Percentiles rank a stretch among this genome's conserved stretches.
Evolutionary conservation across 2,329 filamentous ascomycete genomes (phyloP).

Genomic region (Aspergillus piperis): DNA sequence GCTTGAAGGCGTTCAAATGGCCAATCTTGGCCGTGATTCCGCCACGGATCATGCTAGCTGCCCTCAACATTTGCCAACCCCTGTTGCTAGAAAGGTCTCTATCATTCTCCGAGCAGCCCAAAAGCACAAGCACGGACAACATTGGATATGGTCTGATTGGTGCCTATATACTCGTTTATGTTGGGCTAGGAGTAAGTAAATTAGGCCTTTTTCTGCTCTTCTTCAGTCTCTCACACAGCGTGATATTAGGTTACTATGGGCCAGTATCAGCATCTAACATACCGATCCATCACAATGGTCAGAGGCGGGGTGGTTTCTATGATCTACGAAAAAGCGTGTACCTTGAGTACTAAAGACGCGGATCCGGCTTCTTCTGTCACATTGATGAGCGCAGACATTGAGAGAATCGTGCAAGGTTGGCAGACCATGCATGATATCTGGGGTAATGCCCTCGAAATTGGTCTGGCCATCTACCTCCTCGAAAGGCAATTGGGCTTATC

Average conservation of each 20-base stretch:
- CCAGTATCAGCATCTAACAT: conserved; percentile 45
- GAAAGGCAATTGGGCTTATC: conserved; percentile 46
- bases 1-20: conserved; percentile 36
- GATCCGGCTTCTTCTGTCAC: conserved; percentile 44
- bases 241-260: conserved; percentile 39
- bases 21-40: conserved; percentile 35
- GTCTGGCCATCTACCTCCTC: conserved; percentile 48
- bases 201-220: background rate
- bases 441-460: conserved; percentile 48
- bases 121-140: conserved; percentile 31
- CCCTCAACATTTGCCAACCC: conserved; percentile 41
- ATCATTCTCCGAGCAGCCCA: conserved; percentile 32
- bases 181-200: conserved; percentile 43
- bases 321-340: conserved; percentile 51
- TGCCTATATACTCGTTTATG: conserved; percentile 47
- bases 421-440: conserved; percentile 49
- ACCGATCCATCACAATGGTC: conserved; percentile 47
- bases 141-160: conserved; percentile 48
- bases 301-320: conserved; percentile 50
- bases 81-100: conserved; percentile 42
- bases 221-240: background rate
- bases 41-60: conserved; percentile 38
- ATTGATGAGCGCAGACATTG: conserved; percentile 51
- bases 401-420: conserved; percentile 46
- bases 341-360: conserved; percentile 34